phyloP scores from a whole-genome alignment of 495 filamentous ascomycete species.

The Penicillium pulvis region DNA sequence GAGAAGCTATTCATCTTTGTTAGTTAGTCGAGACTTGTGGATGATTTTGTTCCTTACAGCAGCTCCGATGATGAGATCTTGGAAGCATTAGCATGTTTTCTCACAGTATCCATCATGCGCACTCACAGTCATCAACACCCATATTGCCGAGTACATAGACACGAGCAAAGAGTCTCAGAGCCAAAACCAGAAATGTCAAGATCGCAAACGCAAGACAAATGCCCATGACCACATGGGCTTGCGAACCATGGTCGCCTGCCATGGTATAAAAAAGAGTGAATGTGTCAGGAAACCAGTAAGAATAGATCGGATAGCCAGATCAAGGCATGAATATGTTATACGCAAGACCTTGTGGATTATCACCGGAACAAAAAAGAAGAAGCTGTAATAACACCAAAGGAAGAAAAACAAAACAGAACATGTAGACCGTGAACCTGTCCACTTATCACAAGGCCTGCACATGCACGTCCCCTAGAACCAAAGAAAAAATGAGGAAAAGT shows the following conservation, averaged over 20 bases:
- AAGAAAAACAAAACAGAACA: not conserved
- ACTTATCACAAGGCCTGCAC: not conserved
- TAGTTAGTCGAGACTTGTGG: not conserved
- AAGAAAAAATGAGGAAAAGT: not conserved
- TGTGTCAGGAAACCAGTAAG: constrained; percentile 2
- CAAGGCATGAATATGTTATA: constrained; percentile 5
- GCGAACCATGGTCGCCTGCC: constrained; percentile 26
- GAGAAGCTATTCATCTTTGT: constrained; percentile 23
- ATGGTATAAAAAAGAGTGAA: constrained; percentile 21
- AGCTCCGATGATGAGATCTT: constrained; percentile 40
- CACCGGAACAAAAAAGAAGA: constrained; percentile 11
- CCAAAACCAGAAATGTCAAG: constrained; percentile 37
- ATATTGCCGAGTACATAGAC: constrained; percentile 36
- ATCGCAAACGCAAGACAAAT: constrained; percentile 38
- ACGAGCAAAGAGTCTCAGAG: constrained; percentile 39
- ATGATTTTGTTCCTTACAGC: constrained; percentile 30
- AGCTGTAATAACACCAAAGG: not conserved
- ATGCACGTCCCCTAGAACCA: not conserved
- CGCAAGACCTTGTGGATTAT: not conserved
- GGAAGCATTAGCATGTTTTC: not conserved
- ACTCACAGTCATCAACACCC: constrained; percentile 43
- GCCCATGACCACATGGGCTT: constrained; percentile 33
- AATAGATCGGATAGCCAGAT: not conserved
- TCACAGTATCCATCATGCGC: not conserved
- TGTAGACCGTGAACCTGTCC: not conserved